Percentiles rank a stretch among this genome's conserved stretches.
Conservation (phyloP, 2,329 filamentous ascomycete genomes). For the Colletotrichum incanum region DNA sequence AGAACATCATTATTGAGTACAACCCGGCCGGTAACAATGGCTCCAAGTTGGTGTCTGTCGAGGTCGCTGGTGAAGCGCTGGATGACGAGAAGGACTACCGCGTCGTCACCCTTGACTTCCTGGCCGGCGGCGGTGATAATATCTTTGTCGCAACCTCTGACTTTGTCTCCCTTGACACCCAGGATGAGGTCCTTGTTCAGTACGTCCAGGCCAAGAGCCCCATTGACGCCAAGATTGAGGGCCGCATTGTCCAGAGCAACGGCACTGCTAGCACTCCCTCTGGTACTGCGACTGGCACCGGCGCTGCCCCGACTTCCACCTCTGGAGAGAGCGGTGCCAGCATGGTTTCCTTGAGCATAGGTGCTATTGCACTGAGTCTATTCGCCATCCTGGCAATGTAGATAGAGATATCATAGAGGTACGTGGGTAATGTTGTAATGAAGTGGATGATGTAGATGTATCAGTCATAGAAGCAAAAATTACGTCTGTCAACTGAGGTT, state of each 20-base stretch:
- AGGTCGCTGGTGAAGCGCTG: slow-evolving; percentile 64
- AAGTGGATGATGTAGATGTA: slow-evolving; percentile 35
- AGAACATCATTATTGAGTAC: slow-evolving; percentile 70
- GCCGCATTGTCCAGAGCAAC: slow-evolving; percentile 55
- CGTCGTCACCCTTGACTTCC: slow-evolving; percentile 75
- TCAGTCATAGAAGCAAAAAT: slow-evolving; percentile 3
- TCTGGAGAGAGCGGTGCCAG: slow-evolving; percentile 24
- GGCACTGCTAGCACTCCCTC: slow-evolving; percentile 23
- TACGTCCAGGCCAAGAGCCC: slow-evolving; percentile 67
- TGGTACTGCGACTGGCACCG: slow-evolving; percentile 10
- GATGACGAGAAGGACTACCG: slow-evolving; percentile 66
- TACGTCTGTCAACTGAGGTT: neutral
- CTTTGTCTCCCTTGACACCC: slow-evolving; percentile 65
- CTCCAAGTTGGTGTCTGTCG: slow-evolving; percentile 67
- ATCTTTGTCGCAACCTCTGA: slow-evolving; percentile 61
- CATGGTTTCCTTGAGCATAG: slow-evolving; percentile 22
- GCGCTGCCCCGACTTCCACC: slow-evolving; percentile 14
- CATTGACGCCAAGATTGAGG: slow-evolving; percentile 65
- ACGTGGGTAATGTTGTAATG: slow-evolving; percentile 16
- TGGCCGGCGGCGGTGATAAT: slow-evolving; percentile 76
- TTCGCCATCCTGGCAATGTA: neutral
- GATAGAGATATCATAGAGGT: neutral
- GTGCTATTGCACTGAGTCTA: slow-evolving; percentile 11
- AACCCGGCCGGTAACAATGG: slow-evolving; percentile 66
- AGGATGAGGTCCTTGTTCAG: slow-evolving; percentile 67